A percentile compares a stretch with the other conserved stretches of the same genome.
phyloP scores from a whole-genome alignment of 495 filamentous ascomycete species.

The Sphaerosporella brunnea region DNA sequence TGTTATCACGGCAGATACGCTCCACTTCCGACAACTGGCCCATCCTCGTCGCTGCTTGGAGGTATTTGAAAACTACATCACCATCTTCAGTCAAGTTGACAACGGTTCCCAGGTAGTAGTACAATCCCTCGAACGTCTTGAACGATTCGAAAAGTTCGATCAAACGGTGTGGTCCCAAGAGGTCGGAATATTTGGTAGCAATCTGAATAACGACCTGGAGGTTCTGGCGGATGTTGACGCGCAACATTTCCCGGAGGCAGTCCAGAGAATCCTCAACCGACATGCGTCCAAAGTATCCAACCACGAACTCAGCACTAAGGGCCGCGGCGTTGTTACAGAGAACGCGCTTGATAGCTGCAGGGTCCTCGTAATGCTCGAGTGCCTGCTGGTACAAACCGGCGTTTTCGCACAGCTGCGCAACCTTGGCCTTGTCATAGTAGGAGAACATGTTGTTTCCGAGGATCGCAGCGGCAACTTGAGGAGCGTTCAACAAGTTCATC shows the following conservation, averaged over 20 bases:
- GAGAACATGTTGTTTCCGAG: constrained; percentile 95
- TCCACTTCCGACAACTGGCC: constrained; percentile 86
- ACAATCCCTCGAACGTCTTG: constrained; percentile 87
- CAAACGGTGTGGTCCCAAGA: constrained; percentile 71
- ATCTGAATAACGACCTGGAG: constrained; percentile 85
- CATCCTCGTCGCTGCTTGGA: constrained; percentile 88
- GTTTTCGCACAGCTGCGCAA: constrained; percentile 81
- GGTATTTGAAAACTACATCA: constrained; percentile 98
- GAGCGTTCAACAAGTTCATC: constrained; percentile 94
- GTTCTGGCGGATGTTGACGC: constrained; percentile 89
- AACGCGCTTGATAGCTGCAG: constrained; percentile 72
- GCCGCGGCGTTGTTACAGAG: constrained; percentile 54
- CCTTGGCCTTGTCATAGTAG: constrained; percentile 74
- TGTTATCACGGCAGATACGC: constrained; percentile 90
- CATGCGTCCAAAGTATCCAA: constrained; percentile 78
- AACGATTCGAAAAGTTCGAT: constrained; percentile 95
- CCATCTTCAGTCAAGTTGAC: constrained; percentile 91
- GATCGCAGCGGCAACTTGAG: constrained; percentile 94
- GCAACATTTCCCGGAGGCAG: constrained; percentile 89
- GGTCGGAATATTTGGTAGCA: constrained; percentile 93
- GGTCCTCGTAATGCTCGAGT: constrained; percentile 84
- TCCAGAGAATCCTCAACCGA: constrained; percentile 90
- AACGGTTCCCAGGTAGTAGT: constrained; percentile 93
- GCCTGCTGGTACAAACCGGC: constrained; percentile 74
- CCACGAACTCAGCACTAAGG: constrained; percentile 72